Percentiles rank a stretch among this genome's conserved stretches.
These are phyloP conservation scores for Tolypocladium cylindrosporum DNA, from an alignment of 2,329 filamentous ascomycete species.

Conservation along the genomic window DNA sequence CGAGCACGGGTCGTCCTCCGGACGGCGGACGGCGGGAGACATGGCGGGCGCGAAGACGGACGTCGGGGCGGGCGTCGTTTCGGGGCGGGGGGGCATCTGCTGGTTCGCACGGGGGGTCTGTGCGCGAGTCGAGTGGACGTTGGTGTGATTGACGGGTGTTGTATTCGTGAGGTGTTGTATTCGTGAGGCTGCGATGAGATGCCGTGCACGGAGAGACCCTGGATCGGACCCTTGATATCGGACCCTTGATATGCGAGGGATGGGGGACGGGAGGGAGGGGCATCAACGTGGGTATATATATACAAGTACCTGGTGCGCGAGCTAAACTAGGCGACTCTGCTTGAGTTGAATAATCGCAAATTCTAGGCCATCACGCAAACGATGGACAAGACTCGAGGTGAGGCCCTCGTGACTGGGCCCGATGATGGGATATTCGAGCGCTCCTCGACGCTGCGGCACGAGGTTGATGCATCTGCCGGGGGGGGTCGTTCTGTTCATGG, in stretches of 20 bases:
- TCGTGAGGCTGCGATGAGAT: not conserved
- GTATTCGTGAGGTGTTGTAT: too few relatives aligned
- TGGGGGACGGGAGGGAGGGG: not conserved
- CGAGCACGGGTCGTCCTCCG: not conserved
- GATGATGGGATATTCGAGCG: not conserved
- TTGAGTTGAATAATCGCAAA: too few relatives aligned
- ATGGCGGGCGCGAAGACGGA: conserved; percentile 13
- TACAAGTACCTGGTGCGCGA: too few relatives aligned
- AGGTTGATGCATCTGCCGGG: not conserved
- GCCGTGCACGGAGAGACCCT: not conserved
- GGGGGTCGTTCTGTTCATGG: too few relatives aligned
- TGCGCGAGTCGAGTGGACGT: too few relatives aligned
- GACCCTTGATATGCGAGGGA: not conserved
- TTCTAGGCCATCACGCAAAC: not conserved
- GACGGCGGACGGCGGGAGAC: conserved; percentile 13
- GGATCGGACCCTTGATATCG: not conserved
- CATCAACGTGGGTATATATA: not conserved
- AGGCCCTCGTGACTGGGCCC: not conserved
- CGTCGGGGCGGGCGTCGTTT: conserved; percentile 14
- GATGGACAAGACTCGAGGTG: not conserved
- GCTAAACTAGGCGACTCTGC: too few relatives aligned
- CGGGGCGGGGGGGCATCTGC: not conserved
- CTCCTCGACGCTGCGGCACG: not conserved
- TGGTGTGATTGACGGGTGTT: too few relatives aligned
- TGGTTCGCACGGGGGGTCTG: not conserved